Evolutionary conservation across 768 basidiomycete genomes (phyloP).

Genomic region (Panus rudis): DNA sequence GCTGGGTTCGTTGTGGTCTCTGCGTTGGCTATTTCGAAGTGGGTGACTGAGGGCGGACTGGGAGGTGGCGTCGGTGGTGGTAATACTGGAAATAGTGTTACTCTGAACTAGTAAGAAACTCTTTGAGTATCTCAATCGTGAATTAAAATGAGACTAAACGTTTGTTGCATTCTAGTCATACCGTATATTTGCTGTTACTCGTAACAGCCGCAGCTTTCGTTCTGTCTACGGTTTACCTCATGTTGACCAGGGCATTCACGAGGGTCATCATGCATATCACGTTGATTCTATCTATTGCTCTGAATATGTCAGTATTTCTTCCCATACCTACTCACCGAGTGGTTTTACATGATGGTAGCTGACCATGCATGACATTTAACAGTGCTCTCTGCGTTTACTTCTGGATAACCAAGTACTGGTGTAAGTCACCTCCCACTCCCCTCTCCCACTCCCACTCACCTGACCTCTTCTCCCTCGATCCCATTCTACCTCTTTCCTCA

Average conservation of each 20-base stretch:
- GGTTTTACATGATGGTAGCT: conserved; percentile 2
- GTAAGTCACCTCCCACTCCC: conserved; percentile 30
- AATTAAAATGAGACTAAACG: neutral
- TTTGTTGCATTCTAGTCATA: conserved; percentile 39
- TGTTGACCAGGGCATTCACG: conserved; percentile 68
- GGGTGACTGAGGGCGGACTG: conserved; percentile 56
- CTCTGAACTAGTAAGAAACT: conserved; percentile 64
- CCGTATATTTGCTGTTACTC: conserved; percentile 70
- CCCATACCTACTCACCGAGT: neutral
- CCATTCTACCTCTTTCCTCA: neutral
- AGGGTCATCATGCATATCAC: conserved; percentile 73
- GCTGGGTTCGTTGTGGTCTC: conserved; percentile 64
- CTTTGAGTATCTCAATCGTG: neutral
- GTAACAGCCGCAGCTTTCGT: conserved; percentile 63
- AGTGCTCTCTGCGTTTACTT: conserved; percentile 73
- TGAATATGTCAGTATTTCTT: conserved; percentile 56
- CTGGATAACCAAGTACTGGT: conserved; percentile 65
- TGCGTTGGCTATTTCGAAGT: conserved; percentile 55
- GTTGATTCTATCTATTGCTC: conserved; percentile 49
- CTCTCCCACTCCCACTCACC: neutral
- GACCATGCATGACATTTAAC: too few species aligned
- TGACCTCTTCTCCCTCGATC: neutral
- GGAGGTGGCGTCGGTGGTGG: conserved; percentile 62
- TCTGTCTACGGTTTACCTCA: conserved; percentile 59
- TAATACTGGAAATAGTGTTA: conserved; percentile 47